Conservation (phyloP, 192 early-diverging fungal species). For the Oehlia diaphana region DNA sequence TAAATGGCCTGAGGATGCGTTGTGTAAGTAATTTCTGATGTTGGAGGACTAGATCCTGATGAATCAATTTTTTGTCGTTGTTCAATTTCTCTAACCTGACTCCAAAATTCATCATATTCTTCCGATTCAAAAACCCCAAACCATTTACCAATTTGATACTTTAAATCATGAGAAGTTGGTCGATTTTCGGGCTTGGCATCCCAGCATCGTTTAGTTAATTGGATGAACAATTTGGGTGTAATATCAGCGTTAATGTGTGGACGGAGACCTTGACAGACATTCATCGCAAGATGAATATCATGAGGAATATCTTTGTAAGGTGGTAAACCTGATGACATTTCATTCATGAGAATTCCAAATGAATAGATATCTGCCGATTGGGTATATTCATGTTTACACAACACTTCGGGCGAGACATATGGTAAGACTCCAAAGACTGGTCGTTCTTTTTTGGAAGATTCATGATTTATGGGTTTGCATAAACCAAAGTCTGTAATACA, state of each 20-base stretch:
- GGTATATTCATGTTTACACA: neutral
- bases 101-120: constrained; percentile 14
- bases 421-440: constrained; percentile 7
- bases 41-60: neutral
- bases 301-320: constrained; percentile 16
- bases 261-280: neutral
- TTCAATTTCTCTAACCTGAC: neutral
- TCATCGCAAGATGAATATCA: neutral
- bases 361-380: constrained; percentile 13
- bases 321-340: neutral
- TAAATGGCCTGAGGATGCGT: neutral
- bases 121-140: neutral
- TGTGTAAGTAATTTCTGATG: neutral
- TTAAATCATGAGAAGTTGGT: neutral
- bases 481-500: constrained; percentile 24
- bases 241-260: neutral
- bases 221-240: neutral
- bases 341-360: constrained; percentile 16
- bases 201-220: neutral
- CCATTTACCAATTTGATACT: constrained; percentile 1
- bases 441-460: neutral
- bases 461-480: constrained; percentile 10
- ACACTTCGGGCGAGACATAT: constrained; percentile 10
- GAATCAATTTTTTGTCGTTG: neutral
- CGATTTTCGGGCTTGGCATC: neutral